Evolutionary conservation across 129 eudicot genomes (phyloP), one percentile per base, ranked within the genome.

Genomic region (Cynara cardunculus): DNA sequence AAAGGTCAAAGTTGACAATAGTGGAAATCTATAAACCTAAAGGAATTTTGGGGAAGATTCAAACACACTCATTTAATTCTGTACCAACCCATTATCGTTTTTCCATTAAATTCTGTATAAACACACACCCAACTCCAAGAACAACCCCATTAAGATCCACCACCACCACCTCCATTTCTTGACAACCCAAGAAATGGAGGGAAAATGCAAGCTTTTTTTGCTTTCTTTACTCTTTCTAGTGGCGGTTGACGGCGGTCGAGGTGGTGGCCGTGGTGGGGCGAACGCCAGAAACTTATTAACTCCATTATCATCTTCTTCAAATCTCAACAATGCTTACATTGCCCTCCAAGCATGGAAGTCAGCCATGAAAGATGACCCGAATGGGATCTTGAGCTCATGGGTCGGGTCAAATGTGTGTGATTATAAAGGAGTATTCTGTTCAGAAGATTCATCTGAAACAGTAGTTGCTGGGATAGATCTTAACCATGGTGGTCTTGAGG

Each of bases 291-390:
- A 72, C 21, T 28, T 78, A 67, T 25, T 76, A 82, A 68, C 25
- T 79, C 73, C 69, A 66, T 25, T 49, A 64, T 16, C 75, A 2
- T 68, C 81, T 9, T 25, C 79, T 19, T 16, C 84, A 62, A 78
- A 2, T 24, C 86, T 72, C n/a, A 64, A 21, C 72, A 59, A 61
- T 32, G 92, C 94, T 1, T 92, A 92, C 89, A 82, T 83, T 65
- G 97, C 94, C n/a, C 92, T 92, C 6, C 97, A 92, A 78, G 86
- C 94, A 67, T 92, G 97, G 97, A 92, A 88, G 66, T 65, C 89
- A 13, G 92, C 92, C 34, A 90, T 92, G 24, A 82, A 83, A 74
- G 91, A 86, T 19, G 97, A 92, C 86, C 97, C 97, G 1, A 62
- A 69, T 4, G 89, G 94, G 49, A 82, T 91, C 72, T 73, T 85